These are phyloP conservation scores for Pezicula rhizophila DNA, from an alignment of 2,329 filamentous ascomycete species.

Conservation along the genomic window DNA sequence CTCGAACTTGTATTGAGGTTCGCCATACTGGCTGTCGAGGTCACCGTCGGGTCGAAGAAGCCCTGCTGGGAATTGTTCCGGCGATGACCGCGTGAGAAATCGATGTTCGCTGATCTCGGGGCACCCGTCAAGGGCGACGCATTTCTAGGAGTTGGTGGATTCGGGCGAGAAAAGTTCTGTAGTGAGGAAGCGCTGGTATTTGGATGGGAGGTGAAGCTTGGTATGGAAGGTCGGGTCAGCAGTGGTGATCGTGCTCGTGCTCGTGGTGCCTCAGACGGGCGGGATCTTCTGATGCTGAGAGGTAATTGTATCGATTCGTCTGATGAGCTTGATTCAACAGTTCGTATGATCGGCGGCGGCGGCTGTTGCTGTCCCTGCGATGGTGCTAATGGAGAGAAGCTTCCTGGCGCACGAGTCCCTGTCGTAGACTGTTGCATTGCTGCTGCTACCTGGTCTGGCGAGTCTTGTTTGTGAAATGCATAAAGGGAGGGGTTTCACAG, in stretches of 20 bases:
- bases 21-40: conserved; percentile 28
- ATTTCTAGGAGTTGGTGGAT: conserved; percentile 22
- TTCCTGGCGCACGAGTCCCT: conserved; percentile 24
- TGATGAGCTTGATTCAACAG: conserved; percentile 40
- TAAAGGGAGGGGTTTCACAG: conserved; percentile 18
- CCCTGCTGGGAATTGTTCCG: conserved; percentile 69
- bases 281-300: conserved; percentile 41
- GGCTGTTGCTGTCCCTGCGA: conserved; percentile 5
- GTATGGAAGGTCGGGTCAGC: conserved; percentile 38
- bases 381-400: conserved; percentile 24
- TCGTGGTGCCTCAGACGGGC: conserved; percentile 5
- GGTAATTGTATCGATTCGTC: conserved; percentile 33
- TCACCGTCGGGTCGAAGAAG: conserved; percentile 64
- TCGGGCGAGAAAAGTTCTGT: conserved; percentile 55
- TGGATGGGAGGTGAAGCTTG: conserved; percentile 41
- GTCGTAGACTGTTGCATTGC: conserved; percentile 19
- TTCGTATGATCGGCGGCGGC: conserved; percentile 25
- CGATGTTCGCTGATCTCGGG: conserved; percentile 25
- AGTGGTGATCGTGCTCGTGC: conserved; percentile 14
- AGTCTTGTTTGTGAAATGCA: conserved; percentile 11
- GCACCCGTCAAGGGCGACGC: conserved; percentile 39
- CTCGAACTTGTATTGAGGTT: conserved; percentile 17
- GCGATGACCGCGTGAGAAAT: conserved; percentile 39
- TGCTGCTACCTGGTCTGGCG: conserved; percentile 2
- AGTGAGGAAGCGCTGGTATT: conserved; percentile 40